Percentiles rank a stretch among this genome's conserved stretches.
These are phyloP conservation scores for Starmerella asiatica DNA, from an alignment of 805 yeast species.

Conservation along the genomic window DNA sequence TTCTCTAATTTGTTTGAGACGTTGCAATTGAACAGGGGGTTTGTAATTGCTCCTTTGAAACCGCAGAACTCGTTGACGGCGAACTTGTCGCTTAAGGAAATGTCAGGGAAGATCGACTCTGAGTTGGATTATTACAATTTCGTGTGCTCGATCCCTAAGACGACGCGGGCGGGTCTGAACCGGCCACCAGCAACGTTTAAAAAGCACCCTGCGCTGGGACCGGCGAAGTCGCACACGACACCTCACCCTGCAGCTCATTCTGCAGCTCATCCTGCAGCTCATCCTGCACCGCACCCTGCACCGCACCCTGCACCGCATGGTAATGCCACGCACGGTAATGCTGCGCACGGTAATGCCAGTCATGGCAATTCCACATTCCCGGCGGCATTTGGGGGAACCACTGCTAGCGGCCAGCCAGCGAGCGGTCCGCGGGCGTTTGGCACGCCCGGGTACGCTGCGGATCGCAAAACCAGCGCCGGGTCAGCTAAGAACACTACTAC, in stretches of 20 bases:
- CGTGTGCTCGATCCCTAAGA: conserved; percentile 32
- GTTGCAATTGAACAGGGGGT: conserved; percentile 69
- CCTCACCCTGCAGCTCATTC: neutral
- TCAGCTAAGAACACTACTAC: conserved; percentile 7
- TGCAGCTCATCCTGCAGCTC: neutral
- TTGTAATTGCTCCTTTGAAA: conserved; percentile 61
- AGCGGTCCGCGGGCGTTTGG: neutral
- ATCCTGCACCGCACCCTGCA: neutral
- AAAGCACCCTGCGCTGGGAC: conserved; percentile 26
- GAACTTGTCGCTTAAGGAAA: conserved; percentile 54
- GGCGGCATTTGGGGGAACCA: neutral
- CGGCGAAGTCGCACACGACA: neutral
- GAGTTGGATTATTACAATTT: conserved; percentile 69
- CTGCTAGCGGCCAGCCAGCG: neutral
- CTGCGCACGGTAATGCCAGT: neutral
- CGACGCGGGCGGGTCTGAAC: conserved; percentile 22
- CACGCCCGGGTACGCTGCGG: neutral
- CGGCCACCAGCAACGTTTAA: conserved; percentile 25
- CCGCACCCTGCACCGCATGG: neutral
- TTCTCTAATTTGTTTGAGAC: conserved; percentile 82
- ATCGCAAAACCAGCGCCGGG: conserved; percentile 11
- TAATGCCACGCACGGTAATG: neutral
- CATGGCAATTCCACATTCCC: too few relatives aligned
- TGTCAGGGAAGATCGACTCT: conserved; percentile 67
- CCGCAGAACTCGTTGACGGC: conserved; percentile 30